phyloP scores from a whole-genome alignment of 140 eudicot species.

The Ambrosia hybrid region DNA sequence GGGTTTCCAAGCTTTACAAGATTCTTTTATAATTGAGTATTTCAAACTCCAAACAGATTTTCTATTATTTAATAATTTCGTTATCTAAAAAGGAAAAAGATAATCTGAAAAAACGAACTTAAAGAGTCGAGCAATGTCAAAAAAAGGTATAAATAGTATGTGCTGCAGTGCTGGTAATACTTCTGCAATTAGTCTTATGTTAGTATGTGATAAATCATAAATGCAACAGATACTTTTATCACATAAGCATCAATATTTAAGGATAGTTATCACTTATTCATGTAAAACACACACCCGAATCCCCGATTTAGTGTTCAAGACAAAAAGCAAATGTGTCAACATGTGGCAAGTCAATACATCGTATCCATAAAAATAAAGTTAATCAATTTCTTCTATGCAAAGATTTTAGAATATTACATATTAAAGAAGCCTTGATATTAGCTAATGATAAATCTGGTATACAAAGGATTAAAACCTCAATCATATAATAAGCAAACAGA shows the following conservation, averaged over 20 bases:
- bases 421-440: slow-evolving; percentile 1
- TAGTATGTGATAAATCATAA: background rate
- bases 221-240: background rate
- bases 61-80: background rate
- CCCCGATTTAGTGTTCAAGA: slow-evolving; percentile 6
- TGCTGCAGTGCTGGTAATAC: background rate
- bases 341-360: background rate
- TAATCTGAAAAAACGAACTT: background rate
- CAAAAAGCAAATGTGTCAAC: slow-evolving; percentile 7
- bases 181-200: background rate
- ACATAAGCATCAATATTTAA: background rate
- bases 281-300: slow-evolving; percentile 7
- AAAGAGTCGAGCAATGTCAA: background rate
- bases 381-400: background rate
- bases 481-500: background rate
- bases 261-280: background rate
- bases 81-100: background rate
- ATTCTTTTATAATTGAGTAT: background rate
- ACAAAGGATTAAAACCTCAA: slow-evolving; percentile 14
- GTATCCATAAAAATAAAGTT: slow-evolving; percentile 1
- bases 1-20: background rate
- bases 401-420: too few species aligned
- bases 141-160: background rate
- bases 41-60: background rate
- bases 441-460: slow-evolving; percentile 10